phyloP scores from a whole-genome alignment of 129 eudicot genomes.

The Heracleum sosnowskyi region DNA sequence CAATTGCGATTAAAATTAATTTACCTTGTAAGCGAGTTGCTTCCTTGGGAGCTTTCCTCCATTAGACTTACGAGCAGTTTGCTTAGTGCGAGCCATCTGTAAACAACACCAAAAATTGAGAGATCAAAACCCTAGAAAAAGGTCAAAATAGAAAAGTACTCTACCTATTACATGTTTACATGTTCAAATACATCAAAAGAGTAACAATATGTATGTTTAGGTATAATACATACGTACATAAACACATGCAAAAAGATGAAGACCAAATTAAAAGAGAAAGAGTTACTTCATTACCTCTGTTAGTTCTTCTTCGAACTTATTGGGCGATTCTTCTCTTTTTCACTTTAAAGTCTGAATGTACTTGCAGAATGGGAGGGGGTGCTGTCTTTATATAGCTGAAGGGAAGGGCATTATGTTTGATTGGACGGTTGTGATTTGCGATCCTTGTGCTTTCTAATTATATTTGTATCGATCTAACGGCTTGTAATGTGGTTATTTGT shows the following conservation, averaged over 20 bases:
- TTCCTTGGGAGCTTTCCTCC: background rate
- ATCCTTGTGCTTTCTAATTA: background rate
- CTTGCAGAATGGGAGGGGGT: background rate
- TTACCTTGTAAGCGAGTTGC: background rate
- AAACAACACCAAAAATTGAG: too few species aligned
- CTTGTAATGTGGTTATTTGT: background rate
- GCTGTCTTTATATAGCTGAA: background rate
- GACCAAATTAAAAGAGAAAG: background rate
- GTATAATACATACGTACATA: background rate
- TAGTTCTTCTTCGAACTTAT: background rate
- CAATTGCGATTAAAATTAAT: too few species aligned
- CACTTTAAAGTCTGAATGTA: background rate
- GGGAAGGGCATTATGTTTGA: background rate
- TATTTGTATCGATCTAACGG: background rate
- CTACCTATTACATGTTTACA: background rate
- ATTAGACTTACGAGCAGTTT: background rate
- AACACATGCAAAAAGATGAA: too few species aligned
- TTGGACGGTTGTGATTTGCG: background rate
- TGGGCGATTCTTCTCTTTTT: background rate
- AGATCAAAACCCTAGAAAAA: background rate
- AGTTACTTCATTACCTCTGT: background rate
- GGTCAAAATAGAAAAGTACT: background rate
- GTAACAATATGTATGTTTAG: too few species aligned
- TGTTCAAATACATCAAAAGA: too few species aligned
- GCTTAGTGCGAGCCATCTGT: background rate